Percentiles rank a stretch among this genome's conserved stretches.
Conservation (phyloP, 2,329 filamentous ascomycete species). For the Coccinonectria pachysandricola region DNA sequence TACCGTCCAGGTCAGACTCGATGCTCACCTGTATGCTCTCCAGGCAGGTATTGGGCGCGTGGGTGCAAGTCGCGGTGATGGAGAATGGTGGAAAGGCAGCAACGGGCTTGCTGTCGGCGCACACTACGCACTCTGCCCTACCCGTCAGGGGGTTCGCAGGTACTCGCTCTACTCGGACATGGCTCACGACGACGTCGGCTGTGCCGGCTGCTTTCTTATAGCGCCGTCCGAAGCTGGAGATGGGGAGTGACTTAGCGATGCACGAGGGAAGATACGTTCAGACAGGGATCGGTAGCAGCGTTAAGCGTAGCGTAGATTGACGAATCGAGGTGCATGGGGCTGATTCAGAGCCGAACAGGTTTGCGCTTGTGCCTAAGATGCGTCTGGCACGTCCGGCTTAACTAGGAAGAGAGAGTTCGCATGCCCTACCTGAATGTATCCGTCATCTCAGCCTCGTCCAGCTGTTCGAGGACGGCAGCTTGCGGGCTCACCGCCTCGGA, state of each 20-base stretch:
- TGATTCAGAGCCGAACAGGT: no score
- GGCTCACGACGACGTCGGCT: conserved; percentile 20
- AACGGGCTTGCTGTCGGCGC: conserved; percentile 21
- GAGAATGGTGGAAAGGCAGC: conserved; percentile 23
- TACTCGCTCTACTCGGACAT: conserved; percentile 19
- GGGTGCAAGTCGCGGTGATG: conserved; percentile 24
- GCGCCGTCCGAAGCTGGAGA: conserved; percentile 23
- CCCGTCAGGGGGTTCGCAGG: conserved; percentile 12
- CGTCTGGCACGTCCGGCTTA: conserved; percentile 3
- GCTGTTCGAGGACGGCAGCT: conserved; percentile 20
- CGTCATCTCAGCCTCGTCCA: conserved; percentile 22
- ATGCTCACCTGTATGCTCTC: conserved; percentile 27
- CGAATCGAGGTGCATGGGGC: no score
- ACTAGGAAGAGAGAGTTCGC: conserved; percentile 2
- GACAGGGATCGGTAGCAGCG: no score
- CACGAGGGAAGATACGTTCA: no score
- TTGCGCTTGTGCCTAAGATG: conserved; percentile 6
- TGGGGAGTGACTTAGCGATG: no score
- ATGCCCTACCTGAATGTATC: conserved; percentile 23
- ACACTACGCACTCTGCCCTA: conserved; percentile 26
- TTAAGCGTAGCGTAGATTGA: no score
- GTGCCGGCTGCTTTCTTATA: conserved; percentile 21
- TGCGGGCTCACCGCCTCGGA: conserved; percentile 24
- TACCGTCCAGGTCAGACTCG: conserved; percentile 22
- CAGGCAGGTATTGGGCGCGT: conserved; percentile 24